Percentiles rank a stretch among this genome's conserved stretches.
Conservation (phyloP, 2,329 filamentous ascomycete species). For the Fusarium incarnatum region DNA sequence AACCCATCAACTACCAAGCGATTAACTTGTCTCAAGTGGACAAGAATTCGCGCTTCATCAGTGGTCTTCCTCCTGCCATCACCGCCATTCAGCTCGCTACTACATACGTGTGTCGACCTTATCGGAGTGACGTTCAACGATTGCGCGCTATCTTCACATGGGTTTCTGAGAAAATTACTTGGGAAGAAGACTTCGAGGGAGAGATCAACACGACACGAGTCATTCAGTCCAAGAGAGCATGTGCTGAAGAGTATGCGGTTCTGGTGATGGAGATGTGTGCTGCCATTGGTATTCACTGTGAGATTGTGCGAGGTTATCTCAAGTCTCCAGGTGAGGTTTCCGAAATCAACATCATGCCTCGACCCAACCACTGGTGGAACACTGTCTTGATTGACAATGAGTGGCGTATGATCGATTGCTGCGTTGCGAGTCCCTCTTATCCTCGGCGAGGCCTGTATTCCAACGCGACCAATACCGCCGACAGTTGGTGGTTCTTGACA, state of each 20-base stretch:
- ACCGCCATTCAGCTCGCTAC: constrained; percentile 87
- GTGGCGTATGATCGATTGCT: constrained; percentile 97
- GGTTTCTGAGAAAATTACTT: constrained; percentile 93
- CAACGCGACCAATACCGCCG: constrained; percentile 76
- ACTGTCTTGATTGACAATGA: constrained; percentile 91
- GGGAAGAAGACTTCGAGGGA: constrained; percentile 96
- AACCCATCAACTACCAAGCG: constrained; percentile 82
- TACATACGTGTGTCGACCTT: constrained; percentile 92
- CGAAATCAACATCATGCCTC: constrained; percentile 84
- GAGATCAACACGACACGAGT: constrained; percentile 84
- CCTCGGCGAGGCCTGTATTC: constrained; percentile 84
- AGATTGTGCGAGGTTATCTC: constrained; percentile 89
- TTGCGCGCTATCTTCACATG: constrained; percentile 96
- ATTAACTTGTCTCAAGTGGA: constrained; percentile 90
- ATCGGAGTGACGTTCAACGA: constrained; percentile 92
- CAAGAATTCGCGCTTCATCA: constrained; percentile 94
- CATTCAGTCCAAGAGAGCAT: constrained; percentile 85
- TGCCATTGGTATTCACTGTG: constrained; percentile 87
- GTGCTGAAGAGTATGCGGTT: constrained; percentile 87
- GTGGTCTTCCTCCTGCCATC: constrained; percentile 82
- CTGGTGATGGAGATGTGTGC: constrained; percentile 94
- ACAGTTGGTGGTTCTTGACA: constrained; percentile 94
- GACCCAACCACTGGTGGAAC: constrained; percentile 98
- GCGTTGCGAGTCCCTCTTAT: constrained; percentile 89
- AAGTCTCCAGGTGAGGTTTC: constrained; percentile 88